Evolutionary conservation across 73 alveolate species (phyloP).

Genomic region (Tetrahymena malaccensis): DNA sequence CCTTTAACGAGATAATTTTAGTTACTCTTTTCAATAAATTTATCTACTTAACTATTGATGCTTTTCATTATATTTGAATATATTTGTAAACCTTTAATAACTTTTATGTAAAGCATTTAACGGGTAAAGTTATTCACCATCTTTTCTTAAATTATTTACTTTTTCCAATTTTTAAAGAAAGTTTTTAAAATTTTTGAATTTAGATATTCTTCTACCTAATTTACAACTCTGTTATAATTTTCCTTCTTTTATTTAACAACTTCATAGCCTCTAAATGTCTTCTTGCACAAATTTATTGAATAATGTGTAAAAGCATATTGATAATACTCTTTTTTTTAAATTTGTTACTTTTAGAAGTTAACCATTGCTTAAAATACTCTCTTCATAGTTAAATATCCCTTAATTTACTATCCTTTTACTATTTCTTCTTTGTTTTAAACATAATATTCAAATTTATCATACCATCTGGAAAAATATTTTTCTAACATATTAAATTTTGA

Average conservation of each 20-base stretch:
- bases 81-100: not conserved
- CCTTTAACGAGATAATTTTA: not conserved
- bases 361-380: not conserved
- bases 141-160: not conserved
- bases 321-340: not conserved
- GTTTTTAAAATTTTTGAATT: not conserved
- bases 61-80: not conserved
- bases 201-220: not conserved
- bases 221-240: not conserved
- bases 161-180: not conserved
- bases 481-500: not conserved
- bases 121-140: not conserved
- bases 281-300: not conserved
- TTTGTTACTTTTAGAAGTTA: not conserved
- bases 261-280: not conserved
- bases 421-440: not conserved
- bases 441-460: not conserved
- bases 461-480: not conserved
- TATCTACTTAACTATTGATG: not conserved
- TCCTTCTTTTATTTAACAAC: not conserved
- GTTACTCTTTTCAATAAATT: not conserved
- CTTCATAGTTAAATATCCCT: not conserved
- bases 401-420: not conserved
- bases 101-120: not conserved
- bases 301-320: not conserved